These are phyloP conservation scores for Ogataea polymorpha DNA, from an alignment of 805 yeast species.

Conservation along the genomic window DNA sequence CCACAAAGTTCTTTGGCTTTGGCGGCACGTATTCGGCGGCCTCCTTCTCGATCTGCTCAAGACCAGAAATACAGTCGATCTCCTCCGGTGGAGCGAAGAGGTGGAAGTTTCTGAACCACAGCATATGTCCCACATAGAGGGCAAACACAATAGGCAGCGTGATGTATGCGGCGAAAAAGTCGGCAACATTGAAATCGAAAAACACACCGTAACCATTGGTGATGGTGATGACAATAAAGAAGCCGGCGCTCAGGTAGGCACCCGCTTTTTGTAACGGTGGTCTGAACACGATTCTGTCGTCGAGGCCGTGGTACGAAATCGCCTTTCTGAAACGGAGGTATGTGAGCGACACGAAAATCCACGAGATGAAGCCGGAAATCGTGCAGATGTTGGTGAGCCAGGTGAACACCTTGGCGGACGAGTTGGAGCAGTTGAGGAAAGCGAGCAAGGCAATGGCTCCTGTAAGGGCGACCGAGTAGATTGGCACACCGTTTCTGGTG, in stretches of 20 bases:
- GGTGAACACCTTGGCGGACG: constrained; percentile 57
- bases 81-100: constrained; percentile 53
- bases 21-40: constrained; percentile 34
- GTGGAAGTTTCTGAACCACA: constrained; percentile 41
- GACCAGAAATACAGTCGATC: constrained; percentile 60
- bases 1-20: constrained; percentile 37
- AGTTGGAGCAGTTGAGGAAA: constrained; percentile 60
- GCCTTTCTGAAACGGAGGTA: constrained; percentile 67
- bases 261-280: constrained; percentile 57
- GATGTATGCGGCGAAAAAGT: constrained; percentile 65
- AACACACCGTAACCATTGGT: constrained; percentile 61
- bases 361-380: constrained; percentile 63
- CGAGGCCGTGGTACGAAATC: constrained; percentile 45
- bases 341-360: constrained; percentile 54
- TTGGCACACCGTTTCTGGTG: constrained; percentile 68
- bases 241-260: constrained; percentile 45
- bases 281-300: constrained; percentile 55
- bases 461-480: constrained; percentile 49
- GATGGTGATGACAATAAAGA: constrained; percentile 48
- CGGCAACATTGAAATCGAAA: constrained; percentile 43
- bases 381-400: constrained; percentile 69
- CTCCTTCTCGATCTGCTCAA: constrained; percentile 57
- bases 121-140: constrained; percentile 56
- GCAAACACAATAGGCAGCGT: constrained; percentile 54
- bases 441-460: constrained; percentile 52